Evolutionary conservation across 164 flowering plant species (phyloP).

Genomic region (Aristolochia californica): DNA sequence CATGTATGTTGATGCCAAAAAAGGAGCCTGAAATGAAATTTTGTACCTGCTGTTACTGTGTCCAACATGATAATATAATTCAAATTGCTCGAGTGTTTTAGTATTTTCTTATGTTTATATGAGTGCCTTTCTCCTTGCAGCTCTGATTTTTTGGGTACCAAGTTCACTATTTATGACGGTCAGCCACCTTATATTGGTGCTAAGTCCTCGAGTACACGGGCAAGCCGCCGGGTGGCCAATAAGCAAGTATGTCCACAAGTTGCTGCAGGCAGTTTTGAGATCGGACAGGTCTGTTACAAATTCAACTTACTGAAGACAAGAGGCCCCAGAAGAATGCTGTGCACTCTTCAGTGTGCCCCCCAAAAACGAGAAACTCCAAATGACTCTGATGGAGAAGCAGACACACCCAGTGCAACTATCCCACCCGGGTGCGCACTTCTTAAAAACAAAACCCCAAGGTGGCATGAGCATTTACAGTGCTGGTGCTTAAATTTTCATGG

Average conservation of each 20-base stretch:
- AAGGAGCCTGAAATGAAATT: too few species aligned
- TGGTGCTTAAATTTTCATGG: conserved; percentile 98
- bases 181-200: conserved; percentile 80
- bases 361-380: conserved; percentile 17
- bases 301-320: conserved; percentile 76
- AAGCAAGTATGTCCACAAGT: conserved; percentile 87
- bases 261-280: conserved; percentile 68
- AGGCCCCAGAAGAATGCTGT: conserved; percentile 92
- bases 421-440: conserved; percentile 27
- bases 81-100: background rate
- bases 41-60: too few species aligned
- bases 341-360: conserved; percentile 46
- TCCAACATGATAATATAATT: too few species aligned
- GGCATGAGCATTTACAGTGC: conserved; percentile 92
- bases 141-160: conserved; percentile 89
- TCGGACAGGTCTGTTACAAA: conserved; percentile 75
- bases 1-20: too few species aligned
- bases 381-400: conserved; percentile 10
- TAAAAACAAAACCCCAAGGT: conserved; percentile 80
- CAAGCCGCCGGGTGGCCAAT: conserved; percentile 67
- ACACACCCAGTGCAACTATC: conserved; percentile 21
- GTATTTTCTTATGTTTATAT: background rate
- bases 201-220: conserved; percentile 49
- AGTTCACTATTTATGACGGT: conserved; percentile 75
- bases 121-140: conserved; percentile 27